Evolutionary conservation across 805 yeast species (phyloP).

Genomic region (Myxozyma mucilagina): DNA sequence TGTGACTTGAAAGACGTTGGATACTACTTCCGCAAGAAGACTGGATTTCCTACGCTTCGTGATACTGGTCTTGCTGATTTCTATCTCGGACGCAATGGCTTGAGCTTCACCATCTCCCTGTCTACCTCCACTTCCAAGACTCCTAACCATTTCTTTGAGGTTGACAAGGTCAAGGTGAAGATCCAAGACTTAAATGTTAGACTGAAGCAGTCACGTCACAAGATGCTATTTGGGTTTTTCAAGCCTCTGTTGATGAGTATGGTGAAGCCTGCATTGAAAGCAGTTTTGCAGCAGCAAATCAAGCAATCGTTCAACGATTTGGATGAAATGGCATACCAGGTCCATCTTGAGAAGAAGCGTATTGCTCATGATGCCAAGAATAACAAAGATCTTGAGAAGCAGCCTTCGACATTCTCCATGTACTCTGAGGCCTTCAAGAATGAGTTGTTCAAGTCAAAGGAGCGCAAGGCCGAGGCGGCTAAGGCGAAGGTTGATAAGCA

Average conservation of each 20-base stretch:
- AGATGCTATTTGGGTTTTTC: conserved; percentile 25
- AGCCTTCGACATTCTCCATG: conserved; percentile 12
- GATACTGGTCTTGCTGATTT: conserved; percentile 29
- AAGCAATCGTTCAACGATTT: conserved; percentile 19
- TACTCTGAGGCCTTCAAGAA: conserved; percentile 23
- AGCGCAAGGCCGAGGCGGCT: conserved; percentile 10
- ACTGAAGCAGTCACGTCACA: conserved; percentile 27
- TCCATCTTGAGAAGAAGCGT: conserved; percentile 24
- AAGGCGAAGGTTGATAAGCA: conserved; percentile 4
- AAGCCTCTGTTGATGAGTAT: conserved; percentile 23
- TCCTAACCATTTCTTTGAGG: conserved; percentile 21
- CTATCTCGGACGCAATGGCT: conserved; percentile 25
- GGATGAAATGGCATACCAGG: conserved; percentile 22
- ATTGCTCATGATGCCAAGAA: conserved; percentile 13
- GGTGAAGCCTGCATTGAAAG: conserved; percentile 23
- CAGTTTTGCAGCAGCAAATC: conserved; percentile 29
- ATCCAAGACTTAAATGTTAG: conserved; percentile 19
- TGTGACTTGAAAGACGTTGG: conserved; percentile 23
- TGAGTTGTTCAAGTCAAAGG: conserved; percentile 13
- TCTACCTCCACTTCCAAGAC: conserved; percentile 8
- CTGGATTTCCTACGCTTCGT: conserved; percentile 21
- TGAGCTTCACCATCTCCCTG: conserved; percentile 14
- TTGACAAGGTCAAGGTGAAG: conserved; percentile 29
- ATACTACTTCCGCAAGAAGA: conserved; percentile 26
- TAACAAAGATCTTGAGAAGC: background rate